Evolutionary conservation across 1,284 basidiomycete species (phyloP), one percentile per base, ranked within the genome.

Genomic region (Puccinia triticina): DNA sequence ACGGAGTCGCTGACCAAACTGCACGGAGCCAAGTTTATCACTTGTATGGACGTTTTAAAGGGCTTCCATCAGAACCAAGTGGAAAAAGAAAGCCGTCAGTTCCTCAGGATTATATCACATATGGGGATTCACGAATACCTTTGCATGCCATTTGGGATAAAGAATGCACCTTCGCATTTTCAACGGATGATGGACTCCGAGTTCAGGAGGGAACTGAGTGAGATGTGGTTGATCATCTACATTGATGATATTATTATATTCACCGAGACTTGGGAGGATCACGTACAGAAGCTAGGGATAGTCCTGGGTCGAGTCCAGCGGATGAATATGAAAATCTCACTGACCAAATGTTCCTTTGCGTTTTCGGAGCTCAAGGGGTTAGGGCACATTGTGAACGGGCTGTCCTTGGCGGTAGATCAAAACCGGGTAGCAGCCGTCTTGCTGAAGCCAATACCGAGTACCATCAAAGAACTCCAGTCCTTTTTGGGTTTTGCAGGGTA

Each of bases 31-130:
- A 21, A 40, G 46, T 71, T 16, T 46, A 71, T 43, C 43, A 40
- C 67, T 34, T 40, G 48, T 32, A 75, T 75, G 72, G 72, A 75
- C 32, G 48, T 34, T 1, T 21, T 77, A 23, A 77, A 77, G 64
- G 74, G 74, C 0, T 75, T 75, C 34, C 72, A 75, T 55, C 72
- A 75, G 48, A 75, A 55, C 26, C 2, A 1, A 12, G 16, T 61
- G 0, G 21, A 32, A 3, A 26, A 53, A 2, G 14, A 53, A 1
- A 32, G 5, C n/a, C 55, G 34, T 10, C 5, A 57, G 16, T 37
- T 55, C 26, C 23, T 75, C n/a, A 55, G 50, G n/a, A 75, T 75
- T 0, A 55, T 75, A 2, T 7, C 29, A 0, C 43, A 75, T 23
- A 7, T 8, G 0, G 43, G 46, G 1, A 57, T 75, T 1, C n/a